Evolutionary conservation across 257 asterid genomes (phyloP), one percentile per base, ranked within the genome.

Genomic region (Ilex asprella): DNA sequence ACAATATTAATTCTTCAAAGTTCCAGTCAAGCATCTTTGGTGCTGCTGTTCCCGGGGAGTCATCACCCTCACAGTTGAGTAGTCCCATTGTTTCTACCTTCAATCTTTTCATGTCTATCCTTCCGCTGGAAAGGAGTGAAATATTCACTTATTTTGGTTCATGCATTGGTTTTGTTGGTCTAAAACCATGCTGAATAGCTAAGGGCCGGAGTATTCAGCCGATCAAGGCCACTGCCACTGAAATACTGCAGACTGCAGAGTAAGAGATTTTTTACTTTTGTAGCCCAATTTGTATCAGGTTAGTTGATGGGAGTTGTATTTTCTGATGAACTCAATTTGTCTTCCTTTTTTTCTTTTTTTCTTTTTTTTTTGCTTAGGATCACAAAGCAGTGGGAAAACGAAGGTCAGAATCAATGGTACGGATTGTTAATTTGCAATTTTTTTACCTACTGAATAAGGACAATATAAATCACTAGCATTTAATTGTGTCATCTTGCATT

Each of bases 371-470:
- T 59, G 60, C 39, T 55, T 79, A 91, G 98, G 81, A 81, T 79
- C 96, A 60, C 67, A 63, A 41, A 79, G 80, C 66, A 61, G 81
- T 55, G 85, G 79, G 67, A 91, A 77, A 60, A 88, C 92, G 41
- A 91, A 64, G 81, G 69, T 88, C 54, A 96, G 98, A 63, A 91
- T 91, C 76, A 91, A 91, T 49, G 98, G 98, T 91, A 81, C 55
- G 89, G 41, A 67, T 56, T 2, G 41, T 52, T 21, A 21, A 41
- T 6, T 53, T 15, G 13, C 27, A 21, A 35, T 35, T 12, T 11
- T 49, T 49, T 49, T 12, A 49, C n/a, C 1, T 12, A 49, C 54
- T 49, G 14, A 49, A 49, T 11, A n/a, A 12, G 54, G 54, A 11
- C 0, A n/a, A n/a, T 49, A 49, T 49, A 12, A n/a, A 12, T 11